Evolutionary conservation across 805 yeast species (phyloP).

Genomic region (Tetrapisispora namnaoensis): DNA sequence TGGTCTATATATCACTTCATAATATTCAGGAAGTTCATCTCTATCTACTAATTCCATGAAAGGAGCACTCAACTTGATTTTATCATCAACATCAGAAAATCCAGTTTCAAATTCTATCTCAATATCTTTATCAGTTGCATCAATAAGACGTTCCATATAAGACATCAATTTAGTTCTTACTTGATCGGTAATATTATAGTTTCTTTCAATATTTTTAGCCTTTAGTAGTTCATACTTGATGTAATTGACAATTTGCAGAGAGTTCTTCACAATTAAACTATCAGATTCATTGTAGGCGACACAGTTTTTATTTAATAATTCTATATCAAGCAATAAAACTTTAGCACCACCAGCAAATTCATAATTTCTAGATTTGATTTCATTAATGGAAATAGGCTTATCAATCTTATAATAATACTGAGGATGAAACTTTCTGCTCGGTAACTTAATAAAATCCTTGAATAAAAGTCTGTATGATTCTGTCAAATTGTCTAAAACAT

Average conservation of each 20-base stretch:
- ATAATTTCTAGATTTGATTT: conserved; percentile 40
- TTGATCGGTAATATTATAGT: conserved; percentile 21
- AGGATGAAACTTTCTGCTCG: conserved; percentile 65
- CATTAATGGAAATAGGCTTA: conserved; percentile 60
- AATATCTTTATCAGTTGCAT: conserved; percentile 21
- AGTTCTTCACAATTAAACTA: conserved; percentile 57
- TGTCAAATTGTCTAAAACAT: conserved; percentile 21
- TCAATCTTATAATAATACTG: conserved; percentile 63
- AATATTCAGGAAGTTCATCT: conserved; percentile 71
- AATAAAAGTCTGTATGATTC: conserved; percentile 24
- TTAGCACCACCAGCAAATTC: conserved; percentile 20
- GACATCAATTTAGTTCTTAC: conserved; percentile 15
- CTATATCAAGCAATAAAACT: conserved; percentile 50
- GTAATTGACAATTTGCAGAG: conserved; percentile 44
- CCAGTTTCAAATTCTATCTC: conserved; percentile 10
- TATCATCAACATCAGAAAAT: conserved; percentile 16
- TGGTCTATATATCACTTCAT: conserved; percentile 59
- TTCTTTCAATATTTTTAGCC: conserved; percentile 27
- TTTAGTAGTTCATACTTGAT: conserved; percentile 43
- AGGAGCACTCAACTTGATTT: conserved; percentile 45
- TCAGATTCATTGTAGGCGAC: conserved; percentile 57
- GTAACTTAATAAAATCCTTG: conserved; percentile 58
- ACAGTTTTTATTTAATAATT: conserved; percentile 63
- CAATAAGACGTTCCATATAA: conserved; percentile 20
- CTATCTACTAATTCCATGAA: conserved; percentile 67